These are phyloP conservation scores for Aulographum hederae DNA, from an alignment of 2,329 filamentous ascomycete species.

Conservation along the genomic window DNA sequence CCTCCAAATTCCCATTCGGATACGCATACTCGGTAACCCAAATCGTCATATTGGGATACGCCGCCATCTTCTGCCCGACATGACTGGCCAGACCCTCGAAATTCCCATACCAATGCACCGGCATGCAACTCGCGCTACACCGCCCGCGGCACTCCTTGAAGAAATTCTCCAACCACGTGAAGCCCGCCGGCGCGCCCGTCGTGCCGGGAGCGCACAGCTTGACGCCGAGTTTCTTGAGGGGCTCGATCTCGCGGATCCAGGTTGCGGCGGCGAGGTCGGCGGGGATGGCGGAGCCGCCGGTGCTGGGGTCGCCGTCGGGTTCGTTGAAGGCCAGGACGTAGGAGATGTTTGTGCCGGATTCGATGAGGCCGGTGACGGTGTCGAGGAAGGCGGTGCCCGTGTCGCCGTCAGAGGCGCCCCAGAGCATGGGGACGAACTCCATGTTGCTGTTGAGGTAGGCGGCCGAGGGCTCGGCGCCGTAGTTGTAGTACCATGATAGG, in stretches of 20 bases:
- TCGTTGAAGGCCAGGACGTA: constrained; percentile 68
- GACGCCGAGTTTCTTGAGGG: constrained; percentile 42
- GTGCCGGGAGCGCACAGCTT: constrained; percentile 54
- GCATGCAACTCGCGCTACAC: constrained; percentile 31
- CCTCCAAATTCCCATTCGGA: constrained; percentile 32
- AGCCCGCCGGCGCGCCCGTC: constrained; percentile 40
- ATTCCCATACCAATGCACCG: constrained; percentile 40
- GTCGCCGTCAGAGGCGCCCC: constrained; percentile 34
- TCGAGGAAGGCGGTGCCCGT: constrained; percentile 38
- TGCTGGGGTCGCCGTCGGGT: constrained; percentile 39
- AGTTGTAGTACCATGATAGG: constrained; percentile 79
- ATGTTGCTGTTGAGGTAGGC: constrained; percentile 30
- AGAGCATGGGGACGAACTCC: constrained; percentile 69
- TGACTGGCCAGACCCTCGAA: constrained; percentile 51
- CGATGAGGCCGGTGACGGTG: constrained; percentile 37
- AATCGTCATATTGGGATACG: constrained; percentile 34
- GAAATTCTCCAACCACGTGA: constrained; percentile 51
- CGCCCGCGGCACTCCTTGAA: constrained; percentile 35
- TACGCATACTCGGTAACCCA: constrained; percentile 69
- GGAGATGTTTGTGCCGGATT: constrained; percentile 36
- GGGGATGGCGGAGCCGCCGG: constrained; percentile 44
- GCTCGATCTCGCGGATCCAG: constrained; percentile 56
- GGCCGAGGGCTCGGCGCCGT: constrained; percentile 36
- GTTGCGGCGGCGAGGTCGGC: constrained; percentile 43
- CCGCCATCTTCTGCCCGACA: constrained; percentile 38